Percentiles rank a stretch among this genome's conserved stretches.
Conservation (phyloP, 345 rosid genomes). For the Noccaea bulbosa region DNA sequence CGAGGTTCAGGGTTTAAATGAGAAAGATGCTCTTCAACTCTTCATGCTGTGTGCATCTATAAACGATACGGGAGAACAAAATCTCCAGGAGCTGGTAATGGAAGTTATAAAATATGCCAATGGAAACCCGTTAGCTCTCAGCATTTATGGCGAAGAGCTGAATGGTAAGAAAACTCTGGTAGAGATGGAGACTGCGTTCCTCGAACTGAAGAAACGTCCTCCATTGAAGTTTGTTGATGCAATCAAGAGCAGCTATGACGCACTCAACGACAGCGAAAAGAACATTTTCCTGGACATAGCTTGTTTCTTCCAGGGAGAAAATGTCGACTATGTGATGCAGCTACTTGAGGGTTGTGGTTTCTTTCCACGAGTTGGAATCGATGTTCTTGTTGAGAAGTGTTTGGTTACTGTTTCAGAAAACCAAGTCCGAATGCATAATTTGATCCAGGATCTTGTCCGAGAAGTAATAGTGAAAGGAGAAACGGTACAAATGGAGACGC, state of each 20-base stretch:
- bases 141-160: neutral
- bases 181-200: neutral
- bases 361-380: slow-evolving; percentile 26
- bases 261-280: slow-evolving; percentile 6
- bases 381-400: slow-evolving; percentile 42
- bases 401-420: slow-evolving; percentile 20
- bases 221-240: neutral
- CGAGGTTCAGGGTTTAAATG: slow-evolving; percentile 2
- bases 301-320: slow-evolving; percentile 30
- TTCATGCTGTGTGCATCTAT: slow-evolving; percentile 3
- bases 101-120: neutral
- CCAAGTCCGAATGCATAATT: slow-evolving; percentile 25
- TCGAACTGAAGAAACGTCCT: neutral
- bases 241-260: slow-evolving; percentile 24
- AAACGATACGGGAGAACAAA: neutral
- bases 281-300: slow-evolving; percentile 32
- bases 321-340: slow-evolving; percentile 17
- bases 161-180: neutral
- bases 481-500: neutral
- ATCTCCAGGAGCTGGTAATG: neutral
- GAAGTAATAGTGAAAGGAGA: slow-evolving; percentile 27
- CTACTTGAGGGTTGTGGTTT: slow-evolving; percentile 38
- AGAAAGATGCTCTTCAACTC: slow-evolving; percentile 17
- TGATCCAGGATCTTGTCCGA: slow-evolving; percentile 38
- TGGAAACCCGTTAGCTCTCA: slow-evolving; percentile 48